These are phyloP conservation scores for Cucurbitaria berberidis DNA, from an alignment of 2,329 filamentous ascomycete genomes.

Conservation along the genomic window DNA sequence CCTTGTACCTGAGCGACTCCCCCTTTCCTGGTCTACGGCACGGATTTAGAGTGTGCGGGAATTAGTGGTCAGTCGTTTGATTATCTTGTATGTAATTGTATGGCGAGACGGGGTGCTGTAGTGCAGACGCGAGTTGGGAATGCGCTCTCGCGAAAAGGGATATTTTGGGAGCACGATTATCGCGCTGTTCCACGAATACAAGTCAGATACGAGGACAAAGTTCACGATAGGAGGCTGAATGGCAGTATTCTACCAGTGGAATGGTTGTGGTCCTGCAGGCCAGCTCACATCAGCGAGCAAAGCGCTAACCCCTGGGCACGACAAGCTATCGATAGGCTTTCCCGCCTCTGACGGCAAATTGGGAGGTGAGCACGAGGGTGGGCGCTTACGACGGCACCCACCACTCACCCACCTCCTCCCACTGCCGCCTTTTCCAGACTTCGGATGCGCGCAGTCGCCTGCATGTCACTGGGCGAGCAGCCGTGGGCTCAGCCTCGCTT, in stretches of 20 bases:
- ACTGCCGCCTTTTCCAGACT: neutral
- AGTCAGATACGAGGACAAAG: neutral
- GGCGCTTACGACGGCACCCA: neutral
- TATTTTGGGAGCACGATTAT: neutral
- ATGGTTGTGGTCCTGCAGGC: neutral
- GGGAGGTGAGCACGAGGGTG: neutral
- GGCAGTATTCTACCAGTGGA: neutral
- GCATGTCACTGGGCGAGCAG: neutral
- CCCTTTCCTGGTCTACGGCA: neutral
- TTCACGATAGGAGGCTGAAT: neutral
- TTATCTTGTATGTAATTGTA: too few relatives aligned
- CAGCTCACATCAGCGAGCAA: neutral
- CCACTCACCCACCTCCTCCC: neutral
- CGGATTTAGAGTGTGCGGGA: neutral
- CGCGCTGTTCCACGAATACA: neutral
- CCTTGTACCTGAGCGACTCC: slow-evolving; percentile 7
- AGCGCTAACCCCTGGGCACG: neutral
- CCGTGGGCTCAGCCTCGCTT: neutral
- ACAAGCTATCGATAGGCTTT: slow-evolving; percentile 6
- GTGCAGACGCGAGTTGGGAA: neutral
- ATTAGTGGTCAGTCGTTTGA: neutral
- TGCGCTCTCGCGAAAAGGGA: neutral
- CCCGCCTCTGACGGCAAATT: neutral
- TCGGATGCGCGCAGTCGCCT: neutral
- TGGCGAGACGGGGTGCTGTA: too few relatives aligned